Evolutionary conservation across 2,329 filamentous ascomycete genomes (phyloP), one percentile per base, ranked within the genome.

Genomic region (Cordyceps javanica): DNA sequence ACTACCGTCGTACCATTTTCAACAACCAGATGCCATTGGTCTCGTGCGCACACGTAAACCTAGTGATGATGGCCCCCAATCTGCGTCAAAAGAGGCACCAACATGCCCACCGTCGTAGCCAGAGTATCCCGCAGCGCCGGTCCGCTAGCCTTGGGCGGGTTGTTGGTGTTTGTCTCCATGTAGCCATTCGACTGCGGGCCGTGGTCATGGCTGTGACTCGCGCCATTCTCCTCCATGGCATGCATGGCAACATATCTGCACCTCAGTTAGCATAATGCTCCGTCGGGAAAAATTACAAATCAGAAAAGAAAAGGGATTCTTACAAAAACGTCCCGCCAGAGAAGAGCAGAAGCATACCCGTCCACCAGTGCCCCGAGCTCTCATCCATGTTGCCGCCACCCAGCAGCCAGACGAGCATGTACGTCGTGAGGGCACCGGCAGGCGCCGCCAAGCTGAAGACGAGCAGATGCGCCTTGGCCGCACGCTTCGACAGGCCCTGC

Each of bases 241-340:
- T 99, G 94, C 92, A 97, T 97, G 1, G 94, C 94, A 44, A 99
- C 94, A 68, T 97, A 96, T 65, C 91, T 95, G 62, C 10, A 46
- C 19, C 14, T 23, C 23, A 14, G 23, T 49, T 61, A 69, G 65
- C 58, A 49, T 60, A 51, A n/a, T n/a, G n/a, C n/a, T n/a, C n/a
- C n/a, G n/a, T n/a, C n/a, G n/a, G n/a, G n/a, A n/a, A n/a, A n/a
- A 21, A n/a, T 5, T 39, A 26, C n/a, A 21, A 36, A n/a, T n/a
- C n/a, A n/a, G n/a, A n/a, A n/a, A n/a, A n/a, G n/a, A n/a, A n/a
- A n/a, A n/a, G n/a, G n/a, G n/a, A n/a, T n/a, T 71, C 89, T 82
- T 75, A 97, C 88, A 99, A 73, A 69, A 99, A 99, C 0, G 94
- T 99, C 16, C 94, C 94, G 0, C 89, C 94, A 0, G 91, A 96